These are phyloP conservation scores for Athelia sp. DNA, from an alignment of 1,284 basidiomycete genomes.

Conservation along the genomic window DNA sequence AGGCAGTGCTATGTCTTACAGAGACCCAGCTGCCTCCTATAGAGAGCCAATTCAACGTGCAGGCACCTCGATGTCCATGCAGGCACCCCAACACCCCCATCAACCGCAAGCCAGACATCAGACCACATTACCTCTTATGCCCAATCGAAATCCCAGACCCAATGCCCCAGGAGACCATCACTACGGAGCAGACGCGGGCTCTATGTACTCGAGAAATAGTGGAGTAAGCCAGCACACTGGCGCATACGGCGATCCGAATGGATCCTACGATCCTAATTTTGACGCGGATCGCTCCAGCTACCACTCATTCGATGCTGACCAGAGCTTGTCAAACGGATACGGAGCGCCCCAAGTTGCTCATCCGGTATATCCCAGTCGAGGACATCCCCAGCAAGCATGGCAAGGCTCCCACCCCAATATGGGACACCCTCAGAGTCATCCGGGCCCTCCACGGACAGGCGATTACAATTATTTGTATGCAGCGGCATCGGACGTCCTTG, in stretches of 20 bases:
- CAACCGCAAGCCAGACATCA: slow-evolving; percentile 27
- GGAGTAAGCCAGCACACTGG: slow-evolving; percentile 4
- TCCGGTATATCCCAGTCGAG: slow-evolving; percentile 3
- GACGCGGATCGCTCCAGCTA: slow-evolving; percentile 23
- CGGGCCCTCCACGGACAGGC: slow-evolving; percentile 25
- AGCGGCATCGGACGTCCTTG: slow-evolving; percentile 79
- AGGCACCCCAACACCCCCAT: slow-evolving; percentile 21
- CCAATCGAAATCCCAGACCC: slow-evolving; percentile 10
- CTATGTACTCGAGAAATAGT: slow-evolving; percentile 23
- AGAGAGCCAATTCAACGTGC: slow-evolving; percentile 39
- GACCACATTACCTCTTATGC: slow-evolving; percentile 24
- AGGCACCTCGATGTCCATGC: slow-evolving; percentile 49
- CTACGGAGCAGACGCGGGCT: slow-evolving; percentile 11
- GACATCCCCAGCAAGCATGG: slow-evolving; percentile 23
- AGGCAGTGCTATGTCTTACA: slow-evolving; percentile 9
- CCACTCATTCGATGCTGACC: background rate
- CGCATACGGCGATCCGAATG: slow-evolving; percentile 13
- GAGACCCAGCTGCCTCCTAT: slow-evolving; percentile 30
- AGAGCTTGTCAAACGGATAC: background rate
- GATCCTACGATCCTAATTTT: slow-evolving; percentile 13
- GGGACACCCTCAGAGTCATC: slow-evolving; percentile 9
- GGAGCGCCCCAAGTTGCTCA: background rate
- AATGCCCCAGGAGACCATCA: background rate
- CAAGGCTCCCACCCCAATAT: slow-evolving; percentile 28
- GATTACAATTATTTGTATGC: slow-evolving; percentile 56